Evolutionary conservation across 2,329 filamentous ascomycete species (phyloP), one percentile per base, ranked within the genome.

Genomic region (Fulvia fulva): DNA sequence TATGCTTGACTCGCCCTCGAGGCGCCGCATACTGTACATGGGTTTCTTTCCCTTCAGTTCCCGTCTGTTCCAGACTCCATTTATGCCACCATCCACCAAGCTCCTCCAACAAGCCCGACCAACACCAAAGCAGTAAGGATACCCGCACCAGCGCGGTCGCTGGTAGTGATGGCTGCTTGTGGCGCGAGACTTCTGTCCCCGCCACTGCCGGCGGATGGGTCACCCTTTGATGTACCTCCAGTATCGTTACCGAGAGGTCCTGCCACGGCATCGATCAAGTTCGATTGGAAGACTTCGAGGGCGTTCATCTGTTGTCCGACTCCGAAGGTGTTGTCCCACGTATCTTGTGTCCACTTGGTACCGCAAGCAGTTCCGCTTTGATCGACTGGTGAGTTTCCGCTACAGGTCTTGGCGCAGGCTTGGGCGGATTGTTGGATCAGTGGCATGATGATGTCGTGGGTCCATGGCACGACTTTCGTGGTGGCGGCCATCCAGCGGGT

Each of bases 261-360:
- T 4, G 67, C 61, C 0, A 77, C 72, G 8, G 66, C 58, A 12
- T 72, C 63, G 9, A 80, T 74, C 25, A 74, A 70, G 51, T 77
- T 70, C 34, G 75, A 76, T 56, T 76, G 71, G 53, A 85, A 77
- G 50, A 80, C 76, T 50, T 80, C 80, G 6, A 86, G 73, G 0
- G 80, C 82, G 51, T 77, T 78, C 80, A 85, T 83, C 70, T 83
- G 79, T 68, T 84, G 79, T 2, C 82, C 82, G 1, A 83, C 81
- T 7, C 83, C 82, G 11, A 70, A 68, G 1, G 70, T 72, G 3
- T 77, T 75, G 65, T 83, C 81, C 63, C 75, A 78, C 1, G 62
- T 67, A 6, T 67, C 73, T 9, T 69, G 60, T 19, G 67, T 70
- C 78, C 78, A 80, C 16, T 71, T 69, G 34, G 73, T 75, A 3